A percentile compares a stretch with the other conserved stretches of the same genome.
Evolutionary conservation across 805 yeast genomes (phyloP).

Genomic region (Kuraishia capsulata): DNA sequence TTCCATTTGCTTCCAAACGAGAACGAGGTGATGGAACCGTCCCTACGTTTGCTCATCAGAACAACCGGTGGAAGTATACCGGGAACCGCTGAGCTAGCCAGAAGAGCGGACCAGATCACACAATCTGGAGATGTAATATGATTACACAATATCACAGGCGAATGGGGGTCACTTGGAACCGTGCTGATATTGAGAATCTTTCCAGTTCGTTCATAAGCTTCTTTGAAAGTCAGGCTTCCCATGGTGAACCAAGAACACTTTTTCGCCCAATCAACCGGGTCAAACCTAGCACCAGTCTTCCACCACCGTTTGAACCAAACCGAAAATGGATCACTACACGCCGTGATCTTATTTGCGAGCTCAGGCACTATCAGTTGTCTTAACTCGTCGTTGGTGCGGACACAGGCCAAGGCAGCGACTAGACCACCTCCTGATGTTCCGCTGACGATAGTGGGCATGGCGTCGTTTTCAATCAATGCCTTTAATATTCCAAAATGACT

Average conservation of each 20-base stretch:
- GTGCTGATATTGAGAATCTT: constrained; percentile 64
- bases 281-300: constrained; percentile 73
- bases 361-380: constrained; percentile 46
- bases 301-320: constrained; percentile 59
- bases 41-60: constrained; percentile 33
- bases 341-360: constrained; percentile 54
- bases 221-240: constrained; percentile 66
- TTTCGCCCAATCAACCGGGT: constrained; percentile 65
- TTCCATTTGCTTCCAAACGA: constrained; percentile 70
- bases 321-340: constrained; percentile 55
- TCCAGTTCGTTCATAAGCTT: constrained; percentile 62
- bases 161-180: constrained; percentile 74
- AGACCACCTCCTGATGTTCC: constrained; percentile 83
- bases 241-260: constrained; percentile 61
- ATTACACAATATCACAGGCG: constrained; percentile 73
- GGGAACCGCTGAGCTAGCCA: constrained; percentile 79
- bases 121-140: constrained; percentile 73
- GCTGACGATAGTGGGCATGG: constrained; percentile 58
- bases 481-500: constrained; percentile 71
- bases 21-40: constrained; percentile 44
- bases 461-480: constrained; percentile 58
- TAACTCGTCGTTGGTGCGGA: constrained; percentile 63
- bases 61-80: constrained; percentile 77
- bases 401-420: constrained; percentile 63
- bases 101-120: constrained; percentile 69